Evolutionary conservation across 2,329 filamentous ascomycete genomes (phyloP), one percentile per base, ranked within the genome.

Genomic region (Aspergillus unguis): DNA sequence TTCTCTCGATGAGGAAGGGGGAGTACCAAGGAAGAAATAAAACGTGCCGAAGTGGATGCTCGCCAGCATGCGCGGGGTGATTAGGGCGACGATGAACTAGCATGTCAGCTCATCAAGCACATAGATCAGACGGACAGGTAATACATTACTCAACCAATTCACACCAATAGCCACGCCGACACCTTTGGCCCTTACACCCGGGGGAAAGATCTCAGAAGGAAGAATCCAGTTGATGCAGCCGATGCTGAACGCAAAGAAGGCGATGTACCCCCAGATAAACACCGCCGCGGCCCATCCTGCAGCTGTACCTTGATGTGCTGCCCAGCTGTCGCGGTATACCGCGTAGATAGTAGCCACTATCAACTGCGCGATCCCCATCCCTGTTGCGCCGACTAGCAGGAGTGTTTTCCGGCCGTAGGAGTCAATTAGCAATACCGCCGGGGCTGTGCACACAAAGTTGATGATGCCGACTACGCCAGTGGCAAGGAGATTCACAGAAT

Each of bases 351-450:
- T 44, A 3, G 84, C 85, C 51, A 88, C 85, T 60, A 88, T 84
- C 55, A 88, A 78, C 64, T 88, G 85, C 62, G 83, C 87, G 6
- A 77, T 72, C 1, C 76, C 82, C 85, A 88, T 89, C 6, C 85
- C 86, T 9, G 88, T 73, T 1, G 85, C 85, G 8, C 86, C 69
- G 28, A 61, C 57, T 6, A 69, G 55, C 6, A 71, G 53, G 6
- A 70, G 58, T 1, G 59, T 61, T 50, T 68, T 70, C 23, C 69
- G 62, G 4, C 67, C 68, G 6, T 68, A 52, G 26, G 60, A 62
- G 45, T 70, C 67, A n/a, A 70, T 58, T 44, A 60, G 68, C 9
- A 70, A 54, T 11, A 70, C 61, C 9, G 66, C 62, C 1, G 67
- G 66, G n/a, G 69, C 65, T 11, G 46, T 48, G 6, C 10, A 31